These are phyloP conservation scores for Iris macrosiphon DNA, from an alignment of 106 monocot species.

Conservation along the genomic window DNA sequence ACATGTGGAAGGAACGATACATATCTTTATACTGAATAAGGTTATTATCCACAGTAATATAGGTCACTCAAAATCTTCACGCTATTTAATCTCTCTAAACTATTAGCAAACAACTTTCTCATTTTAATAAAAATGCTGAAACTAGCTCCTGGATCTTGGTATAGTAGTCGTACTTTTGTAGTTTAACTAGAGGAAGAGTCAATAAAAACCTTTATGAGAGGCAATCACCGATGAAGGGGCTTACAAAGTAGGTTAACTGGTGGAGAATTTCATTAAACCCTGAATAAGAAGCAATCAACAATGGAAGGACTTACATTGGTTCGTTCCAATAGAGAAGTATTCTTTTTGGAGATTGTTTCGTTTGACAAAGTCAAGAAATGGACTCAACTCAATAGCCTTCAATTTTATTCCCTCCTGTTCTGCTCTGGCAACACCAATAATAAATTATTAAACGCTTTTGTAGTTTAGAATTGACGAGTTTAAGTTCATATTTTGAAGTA, in stretches of 20 bases:
- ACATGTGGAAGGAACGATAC: too few species aligned
- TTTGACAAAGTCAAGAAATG: constrained; percentile 68
- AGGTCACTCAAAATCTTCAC: too few species aligned
- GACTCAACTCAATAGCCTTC: constrained; percentile 43
- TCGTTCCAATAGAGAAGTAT: constrained; percentile 58
- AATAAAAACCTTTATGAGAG: too few species aligned
- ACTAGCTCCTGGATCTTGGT: neutral
- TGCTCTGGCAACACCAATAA: constrained; percentile 53
- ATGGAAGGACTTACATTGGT: constrained; percentile 52
- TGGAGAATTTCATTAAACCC: too few species aligned
- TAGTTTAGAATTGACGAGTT: neutral
- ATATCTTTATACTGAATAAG: neutral
- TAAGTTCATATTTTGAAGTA: neutral
- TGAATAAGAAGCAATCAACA: too few species aligned
- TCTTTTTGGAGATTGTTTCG: constrained; percentile 51
- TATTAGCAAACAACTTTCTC: too few species aligned
- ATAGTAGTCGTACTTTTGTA: too few species aligned
- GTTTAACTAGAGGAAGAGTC: too few species aligned
- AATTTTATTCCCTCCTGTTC: constrained; percentile 68
- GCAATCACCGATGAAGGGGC: too few species aligned
- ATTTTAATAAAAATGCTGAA: neutral
- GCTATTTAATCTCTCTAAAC: too few species aligned
- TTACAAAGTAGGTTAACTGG: neutral
- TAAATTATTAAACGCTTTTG: neutral
- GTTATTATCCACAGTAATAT: too few species aligned